phyloP scores from a whole-genome alignment of 2,329 filamentous ascomycete species.

The Aspergillus pseudonomiae region DNA sequence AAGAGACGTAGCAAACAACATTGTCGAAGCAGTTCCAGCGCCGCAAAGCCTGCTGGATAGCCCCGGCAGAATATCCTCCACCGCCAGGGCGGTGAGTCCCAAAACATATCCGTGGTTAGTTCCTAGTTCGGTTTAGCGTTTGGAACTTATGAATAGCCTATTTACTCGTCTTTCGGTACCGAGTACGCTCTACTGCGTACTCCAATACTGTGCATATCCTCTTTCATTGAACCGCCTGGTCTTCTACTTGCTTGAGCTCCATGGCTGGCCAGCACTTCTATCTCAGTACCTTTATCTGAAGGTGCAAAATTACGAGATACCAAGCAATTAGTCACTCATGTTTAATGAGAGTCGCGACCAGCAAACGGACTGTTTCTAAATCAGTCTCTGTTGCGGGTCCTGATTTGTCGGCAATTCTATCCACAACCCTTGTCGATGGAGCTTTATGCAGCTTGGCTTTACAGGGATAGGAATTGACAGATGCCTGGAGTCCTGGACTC shows the following conservation, averaged over 20 bases:
- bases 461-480: background rate
- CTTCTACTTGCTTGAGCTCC: background rate
- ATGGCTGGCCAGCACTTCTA: background rate
- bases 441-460: background rate
- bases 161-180: background rate
- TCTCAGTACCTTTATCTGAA: background rate
- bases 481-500: background rate
- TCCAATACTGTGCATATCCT: background rate
- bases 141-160: background rate
- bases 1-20: background rate
- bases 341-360: background rate
- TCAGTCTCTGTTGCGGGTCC: background rate
- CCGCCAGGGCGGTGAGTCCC: background rate
- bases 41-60: constrained; percentile 13
- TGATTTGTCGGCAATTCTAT: background rate
- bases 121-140: background rate
- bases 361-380: background rate
- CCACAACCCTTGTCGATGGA: background rate
- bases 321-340: background rate
- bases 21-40: background rate
- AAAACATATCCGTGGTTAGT: background rate
- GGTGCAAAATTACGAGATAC: background rate
- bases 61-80: constrained; percentile 6
- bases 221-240: background rate
- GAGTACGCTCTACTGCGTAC: no score